phyloP scores from a whole-genome alignment of 305 asterid species.

The Euphrasia arctica region DNA sequence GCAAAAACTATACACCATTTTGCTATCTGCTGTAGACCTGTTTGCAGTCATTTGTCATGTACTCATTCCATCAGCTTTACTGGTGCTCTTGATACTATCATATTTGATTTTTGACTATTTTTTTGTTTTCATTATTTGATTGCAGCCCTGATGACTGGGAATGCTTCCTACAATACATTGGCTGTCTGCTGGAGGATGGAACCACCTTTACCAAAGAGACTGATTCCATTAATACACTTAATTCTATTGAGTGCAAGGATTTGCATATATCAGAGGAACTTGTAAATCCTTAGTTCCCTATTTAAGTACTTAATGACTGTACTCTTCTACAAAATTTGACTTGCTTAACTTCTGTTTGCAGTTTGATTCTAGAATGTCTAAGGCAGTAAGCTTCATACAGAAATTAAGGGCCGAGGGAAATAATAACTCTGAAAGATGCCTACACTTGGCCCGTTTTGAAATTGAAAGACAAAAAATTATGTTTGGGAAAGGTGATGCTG shows the following conservation, averaged over 20 bases:
- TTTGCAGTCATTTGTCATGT: conserved; percentile 9
- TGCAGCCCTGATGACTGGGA: conserved; percentile 98
- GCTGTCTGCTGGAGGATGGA: conserved; percentile 88
- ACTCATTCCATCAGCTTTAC: conserved; percentile 12
- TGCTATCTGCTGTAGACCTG: conserved; percentile 15
- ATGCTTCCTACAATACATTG: conserved; percentile 77
- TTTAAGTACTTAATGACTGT: conserved; percentile 20
- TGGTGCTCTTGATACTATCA: conserved; percentile 7
- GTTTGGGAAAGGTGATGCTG: conserved; percentile 62
- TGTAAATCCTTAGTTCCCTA: conserved; percentile 45
- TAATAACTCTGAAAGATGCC: conserved; percentile 66
- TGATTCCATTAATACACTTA: conserved; percentile 39
- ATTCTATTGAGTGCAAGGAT: conserved; percentile 38
- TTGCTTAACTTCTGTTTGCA: conserved; percentile 45
- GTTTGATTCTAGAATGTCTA: conserved; percentile 73
- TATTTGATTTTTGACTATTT: conserved; percentile 18
- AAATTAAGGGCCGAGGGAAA: conserved; percentile 47
- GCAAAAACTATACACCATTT: neutral
- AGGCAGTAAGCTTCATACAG: conserved; percentile 57
- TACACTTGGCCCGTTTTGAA: conserved; percentile 79
- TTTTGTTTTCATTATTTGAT: conserved; percentile 27
- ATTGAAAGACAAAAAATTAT: conserved; percentile 76
- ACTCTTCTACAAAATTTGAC: conserved; percentile 30
- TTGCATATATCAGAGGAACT: conserved; percentile 60
- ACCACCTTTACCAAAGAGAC: conserved; percentile 45